phyloP scores from a whole-genome alignment of 805 yeast species.

The Ogataea naganishii region DNA sequence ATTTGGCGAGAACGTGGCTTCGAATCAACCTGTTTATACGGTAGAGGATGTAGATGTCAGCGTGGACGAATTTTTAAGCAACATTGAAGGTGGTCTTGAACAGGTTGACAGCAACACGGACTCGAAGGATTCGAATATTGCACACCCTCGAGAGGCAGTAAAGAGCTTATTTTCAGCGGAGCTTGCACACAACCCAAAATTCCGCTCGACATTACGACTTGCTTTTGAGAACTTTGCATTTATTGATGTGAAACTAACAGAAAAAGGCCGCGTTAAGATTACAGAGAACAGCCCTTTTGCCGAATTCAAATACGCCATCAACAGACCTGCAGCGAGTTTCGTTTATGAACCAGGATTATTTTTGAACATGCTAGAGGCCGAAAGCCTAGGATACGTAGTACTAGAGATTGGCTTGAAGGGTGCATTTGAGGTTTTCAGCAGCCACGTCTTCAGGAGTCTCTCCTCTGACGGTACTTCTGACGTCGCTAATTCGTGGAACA shows the following conservation, averaged over 20 bases:
- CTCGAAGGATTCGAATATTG: slow-evolving; percentile 46
- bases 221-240: slow-evolving; percentile 57
- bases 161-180: slow-evolving; percentile 73
- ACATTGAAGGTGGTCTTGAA: slow-evolving; percentile 17
- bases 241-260: slow-evolving; percentile 70
- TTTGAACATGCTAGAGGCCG: slow-evolving; percentile 89
- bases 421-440: slow-evolving; percentile 32
- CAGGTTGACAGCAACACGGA: slow-evolving; percentile 37
- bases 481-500: slow-evolving; percentile 73
- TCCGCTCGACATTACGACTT: slow-evolving; percentile 61
- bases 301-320: slow-evolving; percentile 85
- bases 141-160: too few relatives aligned
- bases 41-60: slow-evolving; percentile 57
- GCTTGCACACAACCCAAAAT: slow-evolving; percentile 68
- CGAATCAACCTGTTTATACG: slow-evolving; percentile 58
- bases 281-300: slow-evolving; percentile 75
- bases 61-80: slow-evolving; percentile 54
- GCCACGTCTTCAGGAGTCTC: slow-evolving; percentile 44
- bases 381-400: slow-evolving; percentile 61
- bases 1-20: slow-evolving; percentile 72
- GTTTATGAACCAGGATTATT: slow-evolving; percentile 70
- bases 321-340: slow-evolving; percentile 71
- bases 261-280: slow-evolving; percentile 72
- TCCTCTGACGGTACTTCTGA: slow-evolving; percentile 76
- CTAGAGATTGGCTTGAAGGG: slow-evolving; percentile 51